Conservation (phyloP, 2,329 filamentous ascomycete genomes). For the Alternaria triticina region DNA sequence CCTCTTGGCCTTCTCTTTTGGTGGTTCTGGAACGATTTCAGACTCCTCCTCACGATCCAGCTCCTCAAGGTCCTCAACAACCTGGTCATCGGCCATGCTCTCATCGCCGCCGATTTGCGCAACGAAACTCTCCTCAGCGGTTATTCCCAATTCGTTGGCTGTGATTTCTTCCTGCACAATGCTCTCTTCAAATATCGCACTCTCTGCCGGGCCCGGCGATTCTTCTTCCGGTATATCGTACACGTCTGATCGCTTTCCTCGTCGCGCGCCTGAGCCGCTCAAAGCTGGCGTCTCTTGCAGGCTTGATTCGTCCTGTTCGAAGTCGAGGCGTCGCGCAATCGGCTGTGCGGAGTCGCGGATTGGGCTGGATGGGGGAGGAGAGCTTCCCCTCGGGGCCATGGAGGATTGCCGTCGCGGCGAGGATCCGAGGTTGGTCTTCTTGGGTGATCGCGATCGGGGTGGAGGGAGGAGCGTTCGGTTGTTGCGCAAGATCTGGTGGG, state of each 20-base stretch:
- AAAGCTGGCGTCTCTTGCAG: constrained; percentile 40
- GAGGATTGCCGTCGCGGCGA: constrained; percentile 69
- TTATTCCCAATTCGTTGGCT: constrained; percentile 28
- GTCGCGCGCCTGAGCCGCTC: constrained; percentile 43
- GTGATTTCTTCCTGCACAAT: constrained; percentile 41
- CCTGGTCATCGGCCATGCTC: constrained; percentile 25
- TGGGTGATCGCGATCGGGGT: constrained; percentile 64
- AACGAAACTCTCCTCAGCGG: constrained; percentile 38
- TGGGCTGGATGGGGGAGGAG: constrained; percentile 42
- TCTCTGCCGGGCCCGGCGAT: constrained; percentile 37
- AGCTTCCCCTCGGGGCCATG: constrained; percentile 61
- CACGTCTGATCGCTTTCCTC: constrained; percentile 36
- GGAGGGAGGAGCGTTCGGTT: constrained; percentile 55
- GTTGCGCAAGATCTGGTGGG: constrained; percentile 55
- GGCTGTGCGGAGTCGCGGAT: constrained; percentile 40
- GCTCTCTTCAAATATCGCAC: constrained; percentile 40
- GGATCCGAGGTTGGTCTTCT: constrained; percentile 64
- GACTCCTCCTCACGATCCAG: constrained; percentile 37
- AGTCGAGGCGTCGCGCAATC: constrained; percentile 64
- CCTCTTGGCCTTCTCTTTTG: constrained; percentile 32
- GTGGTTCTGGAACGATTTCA: constrained; percentile 32
- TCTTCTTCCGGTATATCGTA: constrained; percentile 41
- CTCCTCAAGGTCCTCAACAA: constrained; percentile 26
- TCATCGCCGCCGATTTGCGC: constrained; percentile 37
- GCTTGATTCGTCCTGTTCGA: constrained; percentile 52